Percentiles rank a stretch among this genome's conserved stretches.
Conservation (phyloP, 1,139 yeast genomes). For the Wickerhamiella infanticola region DNA sequence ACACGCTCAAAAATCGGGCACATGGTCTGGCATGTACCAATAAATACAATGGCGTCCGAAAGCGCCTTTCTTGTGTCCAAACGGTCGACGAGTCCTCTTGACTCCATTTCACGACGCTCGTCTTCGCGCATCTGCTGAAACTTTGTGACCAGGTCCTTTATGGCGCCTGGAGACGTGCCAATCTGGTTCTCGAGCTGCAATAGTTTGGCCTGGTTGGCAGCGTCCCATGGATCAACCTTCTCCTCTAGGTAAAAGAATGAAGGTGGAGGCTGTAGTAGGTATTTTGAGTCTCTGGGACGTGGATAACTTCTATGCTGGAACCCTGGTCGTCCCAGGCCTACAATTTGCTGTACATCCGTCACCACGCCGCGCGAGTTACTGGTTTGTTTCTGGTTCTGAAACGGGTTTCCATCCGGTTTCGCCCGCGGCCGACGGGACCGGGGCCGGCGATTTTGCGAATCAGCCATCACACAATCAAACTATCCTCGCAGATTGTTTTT, state of each 20-base stretch:
- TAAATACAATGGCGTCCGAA: slow-evolving; percentile 72
- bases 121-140: slow-evolving; percentile 59
- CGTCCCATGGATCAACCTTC: slow-evolving; percentile 33
- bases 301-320: not conserved
- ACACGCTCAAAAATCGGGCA: slow-evolving; percentile 90
- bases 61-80: slow-evolving; percentile 71
- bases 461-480: not conserved
- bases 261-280: not conserved
- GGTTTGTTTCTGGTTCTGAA: not conserved
- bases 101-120: slow-evolving; percentile 73
- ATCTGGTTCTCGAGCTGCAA: slow-evolving; percentile 26
- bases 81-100: slow-evolving; percentile 69
- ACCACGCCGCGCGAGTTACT: not conserved
- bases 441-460: not conserved
- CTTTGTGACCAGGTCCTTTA: slow-evolving; percentile 10
- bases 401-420: not conserved
- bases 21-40: slow-evolving; percentile 86
- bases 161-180: slow-evolving; percentile 9
- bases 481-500: not conserved
- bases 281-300: not conserved
- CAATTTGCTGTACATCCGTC: not conserved
- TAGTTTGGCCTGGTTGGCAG: slow-evolving; percentile 37
- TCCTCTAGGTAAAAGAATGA: not conserved
- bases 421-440: not conserved
- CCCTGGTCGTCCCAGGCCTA: not conserved